A percentile compares a stretch with the other conserved stretches of the same genome.
Conservation (phyloP, 768 basidiomycete genomes). For the Podaxis sp. region DNA sequence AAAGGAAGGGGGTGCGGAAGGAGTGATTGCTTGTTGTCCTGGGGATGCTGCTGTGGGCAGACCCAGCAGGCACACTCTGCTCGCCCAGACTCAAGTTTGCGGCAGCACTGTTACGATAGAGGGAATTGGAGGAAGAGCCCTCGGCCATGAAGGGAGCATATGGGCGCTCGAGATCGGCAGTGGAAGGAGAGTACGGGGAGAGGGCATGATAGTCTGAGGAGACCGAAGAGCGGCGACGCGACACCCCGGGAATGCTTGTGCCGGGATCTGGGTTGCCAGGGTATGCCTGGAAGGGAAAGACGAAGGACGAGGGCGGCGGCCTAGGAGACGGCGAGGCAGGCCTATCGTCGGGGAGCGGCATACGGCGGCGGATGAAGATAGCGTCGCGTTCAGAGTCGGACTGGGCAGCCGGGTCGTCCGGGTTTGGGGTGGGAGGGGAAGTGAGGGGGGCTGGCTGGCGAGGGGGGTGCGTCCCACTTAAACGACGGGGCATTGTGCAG, state of each 20-base stretch:
- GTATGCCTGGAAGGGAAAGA: constrained; percentile 59
- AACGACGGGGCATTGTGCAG: neutral
- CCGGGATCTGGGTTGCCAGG: constrained; percentile 66
- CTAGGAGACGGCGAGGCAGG: neutral
- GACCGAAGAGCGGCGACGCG: constrained; percentile 30
- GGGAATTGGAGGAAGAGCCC: constrained; percentile 27
- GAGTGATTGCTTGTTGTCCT: constrained; percentile 41
- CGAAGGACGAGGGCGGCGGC: constrained; percentile 34
- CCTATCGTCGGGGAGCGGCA: neutral
- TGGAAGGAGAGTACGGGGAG: constrained; percentile 14
- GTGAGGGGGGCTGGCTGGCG: constrained; percentile 3
- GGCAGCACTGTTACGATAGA: constrained; percentile 46
- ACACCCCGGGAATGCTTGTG: constrained; percentile 32
- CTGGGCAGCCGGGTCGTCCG: neutral
- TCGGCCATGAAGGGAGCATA: constrained; percentile 48
- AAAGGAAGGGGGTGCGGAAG: constrained; percentile 70
- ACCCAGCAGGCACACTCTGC: neutral
- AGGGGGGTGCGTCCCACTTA: neutral
- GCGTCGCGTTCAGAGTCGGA: neutral
- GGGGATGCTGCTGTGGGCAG: constrained; percentile 26
- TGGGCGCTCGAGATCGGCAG: constrained; percentile 34
- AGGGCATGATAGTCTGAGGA: constrained; percentile 16
- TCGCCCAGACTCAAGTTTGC: constrained; percentile 30
- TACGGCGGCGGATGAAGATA: constrained; percentile 8
- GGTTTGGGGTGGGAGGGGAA: neutral